A percentile compares a stretch with the other conserved stretches of the same genome.
These are phyloP conservation scores for Apophysomyces trapeziformis DNA, from an alignment of 371 early-diverging fungal genomes.

Conservation along the genomic window DNA sequence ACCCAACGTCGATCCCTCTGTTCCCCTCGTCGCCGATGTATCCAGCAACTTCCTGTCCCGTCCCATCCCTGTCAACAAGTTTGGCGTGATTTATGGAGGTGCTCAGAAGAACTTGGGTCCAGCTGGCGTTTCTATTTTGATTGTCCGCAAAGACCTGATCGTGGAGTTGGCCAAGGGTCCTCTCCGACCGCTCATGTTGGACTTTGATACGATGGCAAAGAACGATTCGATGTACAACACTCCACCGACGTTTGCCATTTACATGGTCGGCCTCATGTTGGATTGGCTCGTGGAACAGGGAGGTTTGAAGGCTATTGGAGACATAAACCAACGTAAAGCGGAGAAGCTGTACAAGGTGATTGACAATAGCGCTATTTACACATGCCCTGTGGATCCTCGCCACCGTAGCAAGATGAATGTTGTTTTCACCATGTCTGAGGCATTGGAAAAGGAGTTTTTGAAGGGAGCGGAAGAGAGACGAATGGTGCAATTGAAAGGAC, in stretches of 20 bases:
- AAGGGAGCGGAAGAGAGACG: conserved; percentile 75
- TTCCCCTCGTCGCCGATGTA: conserved; percentile 95
- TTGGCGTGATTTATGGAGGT: conserved; percentile 91
- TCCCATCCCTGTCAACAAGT: conserved; percentile 81
- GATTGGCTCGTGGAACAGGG: conserved; percentile 81
- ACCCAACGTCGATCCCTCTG: conserved; percentile 63
- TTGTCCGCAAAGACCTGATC: conserved; percentile 90
- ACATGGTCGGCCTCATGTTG: conserved; percentile 87
- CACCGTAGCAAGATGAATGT: conserved; percentile 91
- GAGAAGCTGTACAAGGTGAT: conserved; percentile 73
- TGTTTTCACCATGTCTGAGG: conserved; percentile 79
- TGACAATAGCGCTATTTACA: conserved; percentile 68
- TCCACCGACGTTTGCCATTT: conserved; percentile 95
- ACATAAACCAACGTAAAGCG: conserved; percentile 69
- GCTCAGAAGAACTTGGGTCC: conserved; percentile 99
- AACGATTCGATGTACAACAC: conserved; percentile 95
- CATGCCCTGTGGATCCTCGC: conserved; percentile 65
- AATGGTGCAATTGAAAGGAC: conserved; percentile 92
- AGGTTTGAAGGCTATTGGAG: conserved; percentile 74
- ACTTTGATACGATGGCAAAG: conserved; percentile 81
- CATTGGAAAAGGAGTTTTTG: conserved; percentile 82
- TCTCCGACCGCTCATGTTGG: conserved; percentile 82
- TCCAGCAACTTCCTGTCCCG: conserved; percentile 92
- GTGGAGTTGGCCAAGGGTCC: conserved; percentile 51
- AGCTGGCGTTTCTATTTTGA: conserved; percentile 91